A percentile compares a stretch with the other conserved stretches of the same genome.
These are phyloP conservation scores for Ilex aquifolium DNA, from an alignment of 257 asterid species.

Conservation along the genomic window DNA sequence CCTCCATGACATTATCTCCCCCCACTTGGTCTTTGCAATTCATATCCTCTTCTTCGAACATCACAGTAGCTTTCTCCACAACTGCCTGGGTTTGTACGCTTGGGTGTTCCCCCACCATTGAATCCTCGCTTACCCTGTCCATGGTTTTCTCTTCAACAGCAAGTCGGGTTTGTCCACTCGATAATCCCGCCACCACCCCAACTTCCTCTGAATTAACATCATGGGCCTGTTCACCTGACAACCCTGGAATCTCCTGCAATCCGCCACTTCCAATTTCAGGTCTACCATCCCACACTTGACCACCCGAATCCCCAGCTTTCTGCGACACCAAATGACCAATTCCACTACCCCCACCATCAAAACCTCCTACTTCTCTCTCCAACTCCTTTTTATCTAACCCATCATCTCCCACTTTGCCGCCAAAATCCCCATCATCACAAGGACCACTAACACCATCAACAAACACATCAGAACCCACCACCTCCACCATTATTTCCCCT, in stretches of 20 bases:
- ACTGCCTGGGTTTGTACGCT: conserved; percentile 11
- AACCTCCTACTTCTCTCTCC: conserved; percentile 6
- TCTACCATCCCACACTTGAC: conserved; percentile 13
- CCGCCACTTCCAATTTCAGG: conserved; percentile 10
- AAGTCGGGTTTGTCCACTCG: too few relatives aligned
- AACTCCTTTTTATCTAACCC: conserved; percentile 20
- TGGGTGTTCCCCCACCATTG: conserved; percentile 4
- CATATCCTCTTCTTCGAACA: conserved; percentile 16
- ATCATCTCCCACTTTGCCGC: conserved; percentile 53
- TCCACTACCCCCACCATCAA: conserved; percentile 2
- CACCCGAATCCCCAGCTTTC: conserved; percentile 28
- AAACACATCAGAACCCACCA: conserved; percentile 77
- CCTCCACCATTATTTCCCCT: conserved; percentile 74
- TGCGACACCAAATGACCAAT: conserved; percentile 18
- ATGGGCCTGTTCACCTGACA: conserved; percentile 8
- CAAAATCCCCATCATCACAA: conserved; percentile 50
- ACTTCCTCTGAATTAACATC: too few relatives aligned
- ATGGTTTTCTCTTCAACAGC: conserved; percentile 21
- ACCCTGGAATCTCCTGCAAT: conserved; percentile 8
- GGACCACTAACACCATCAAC: conserved; percentile 64
- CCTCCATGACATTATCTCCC: conserved; percentile 1
- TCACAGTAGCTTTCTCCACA: conserved; percentile 10
- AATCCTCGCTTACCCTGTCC: conserved; percentile 11
- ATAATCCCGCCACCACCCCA: too few relatives aligned
- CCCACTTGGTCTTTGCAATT: conserved; percentile 11